Base-by-base conservation (phyloP, 768 basidiomycete genomes). In the Mrakia hoshinonis region DNA sequence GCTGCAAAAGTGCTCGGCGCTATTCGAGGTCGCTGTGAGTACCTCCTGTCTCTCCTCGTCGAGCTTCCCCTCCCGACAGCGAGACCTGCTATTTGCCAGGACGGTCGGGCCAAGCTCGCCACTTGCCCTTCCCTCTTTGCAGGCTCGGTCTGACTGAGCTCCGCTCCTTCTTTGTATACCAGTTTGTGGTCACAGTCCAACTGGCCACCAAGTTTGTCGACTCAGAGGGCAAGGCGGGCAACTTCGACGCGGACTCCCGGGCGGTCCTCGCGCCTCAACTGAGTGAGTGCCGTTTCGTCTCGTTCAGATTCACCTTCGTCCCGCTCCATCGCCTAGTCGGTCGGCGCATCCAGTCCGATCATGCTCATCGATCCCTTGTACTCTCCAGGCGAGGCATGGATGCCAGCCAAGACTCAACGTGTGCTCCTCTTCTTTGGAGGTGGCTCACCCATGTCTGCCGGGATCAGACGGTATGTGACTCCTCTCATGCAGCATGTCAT, bases 171-270 rank as follows among this genome's bases (percentile, higher is more conserved):
- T 2, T 22, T 7, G 15, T 11, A n/a, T 24, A 3, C 60, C 31
- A 66, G 64, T 18, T 66, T 29, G 48, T 66, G 22, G 46, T 34
- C 64, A 20, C 64, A 0, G 64, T 66, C n/a, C 64, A 66, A n/a
- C 43, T 66, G 29, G 64, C 64, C 0, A 66, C 64, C 47, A 66
- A 66, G 48, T 66, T 66, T 31, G 47, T 66, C 31, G 64, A 66
- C 31, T 24, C 64, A 13, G 64, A 66, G 10, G 64, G 64, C 46
- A 66, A 66, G 12, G 43, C 64, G 1, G 31, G 43, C 2, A 66
- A 49, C 48, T 66, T 66, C 34, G 64, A 66, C 15, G 22, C 43
- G 12, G 48, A 47, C 20, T 48, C 64, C 5, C 26, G 64, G 11
- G 64, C 64, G 20, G 48, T 47, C 20, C 48, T 66, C 29, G n/a